Percentiles rank a stretch among this genome's conserved stretches.
phyloP scores from a whole-genome alignment of 108 stramenopile species.

The Conticribra weissflogii region DNA sequence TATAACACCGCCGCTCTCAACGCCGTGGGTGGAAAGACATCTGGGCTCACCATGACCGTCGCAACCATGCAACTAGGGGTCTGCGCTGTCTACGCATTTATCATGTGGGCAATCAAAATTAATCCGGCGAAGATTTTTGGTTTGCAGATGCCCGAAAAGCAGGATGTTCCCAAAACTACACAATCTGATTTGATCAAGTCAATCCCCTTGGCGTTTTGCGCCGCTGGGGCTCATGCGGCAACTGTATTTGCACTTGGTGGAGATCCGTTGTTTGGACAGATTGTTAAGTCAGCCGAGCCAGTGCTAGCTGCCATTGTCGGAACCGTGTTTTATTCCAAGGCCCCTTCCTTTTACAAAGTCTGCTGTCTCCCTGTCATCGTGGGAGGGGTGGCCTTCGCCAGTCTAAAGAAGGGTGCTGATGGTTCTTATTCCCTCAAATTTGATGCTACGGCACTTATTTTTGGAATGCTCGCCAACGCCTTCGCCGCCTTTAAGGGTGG shows the following conservation, averaged over 20 bases:
- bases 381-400: conserved; percentile 61
- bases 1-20: conserved; percentile 60
- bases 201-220: conserved; percentile 54
- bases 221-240: conserved; percentile 56
- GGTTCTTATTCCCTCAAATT: conserved; percentile 59
- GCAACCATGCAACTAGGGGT: conserved; percentile 63
- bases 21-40: conserved; percentile 56
- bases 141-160: conserved; percentile 44
- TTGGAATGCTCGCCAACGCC: conserved; percentile 59
- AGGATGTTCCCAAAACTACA: conserved; percentile 43
- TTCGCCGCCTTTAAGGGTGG: conserved; percentile 66
- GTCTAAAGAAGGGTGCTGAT: conserved; percentile 53
- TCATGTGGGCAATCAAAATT: conserved; percentile 51
- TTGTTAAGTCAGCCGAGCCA: conserved; percentile 62
- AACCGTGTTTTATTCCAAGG: conserved; percentile 55
- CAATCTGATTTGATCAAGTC: conserved; percentile 48
- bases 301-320: conserved; percentile 56
- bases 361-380: conserved; percentile 59
- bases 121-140: conserved; percentile 55
- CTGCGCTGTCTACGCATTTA: conserved; percentile 50
- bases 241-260: conserved; percentile 63
- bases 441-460: conserved; percentile 54
- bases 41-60: conserved; percentile 59
- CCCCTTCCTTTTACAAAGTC: conserved; percentile 53
- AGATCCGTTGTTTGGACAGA: conserved; percentile 62